These are phyloP conservation scores for Prunus padus DNA, from an alignment of 306 rosid genomes.

Conservation along the genomic window DNA sequence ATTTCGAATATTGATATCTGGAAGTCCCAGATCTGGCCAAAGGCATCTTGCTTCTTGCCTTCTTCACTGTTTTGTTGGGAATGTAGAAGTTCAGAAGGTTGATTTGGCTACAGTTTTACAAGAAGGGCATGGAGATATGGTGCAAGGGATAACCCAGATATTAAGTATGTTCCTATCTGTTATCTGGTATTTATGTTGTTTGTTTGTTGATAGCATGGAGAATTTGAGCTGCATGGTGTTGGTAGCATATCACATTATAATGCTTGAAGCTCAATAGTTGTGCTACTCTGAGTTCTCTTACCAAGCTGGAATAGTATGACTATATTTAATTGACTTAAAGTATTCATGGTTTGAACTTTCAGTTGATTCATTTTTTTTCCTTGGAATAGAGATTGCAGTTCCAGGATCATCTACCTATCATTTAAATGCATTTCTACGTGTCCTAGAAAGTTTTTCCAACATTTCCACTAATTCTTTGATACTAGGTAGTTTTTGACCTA, in stretches of 20 bases:
- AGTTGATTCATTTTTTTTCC: background rate
- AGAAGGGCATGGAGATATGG: constrained; percentile 89
- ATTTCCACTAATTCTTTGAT: background rate
- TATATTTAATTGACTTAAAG: background rate
- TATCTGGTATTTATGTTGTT: constrained; percentile 21
- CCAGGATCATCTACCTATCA: background rate
- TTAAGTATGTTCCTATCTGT: constrained; percentile 53
- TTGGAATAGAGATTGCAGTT: background rate
- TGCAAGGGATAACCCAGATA: constrained; percentile 79
- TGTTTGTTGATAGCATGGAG: background rate
- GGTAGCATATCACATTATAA: background rate
- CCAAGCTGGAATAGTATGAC: background rate
- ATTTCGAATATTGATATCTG: constrained; percentile 72
- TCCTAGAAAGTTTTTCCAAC: background rate
- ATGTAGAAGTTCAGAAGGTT: constrained; percentile 69
- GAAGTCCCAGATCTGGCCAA: constrained; percentile 82
- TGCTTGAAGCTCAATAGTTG: background rate
- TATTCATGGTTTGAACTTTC: background rate
- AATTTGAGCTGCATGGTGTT: background rate
- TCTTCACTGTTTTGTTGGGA: constrained; percentile 78
- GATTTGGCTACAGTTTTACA: constrained; percentile 93
- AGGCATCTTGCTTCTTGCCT: constrained; percentile 95
- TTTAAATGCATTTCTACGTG: background rate
- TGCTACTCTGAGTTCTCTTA: background rate
- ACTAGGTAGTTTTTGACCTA: background rate